A percentile compares a stretch with the other conserved stretches of the same genome.
phyloP scores from a whole-genome alignment of 257 asterid species.

The Solanum pennellii region DNA sequence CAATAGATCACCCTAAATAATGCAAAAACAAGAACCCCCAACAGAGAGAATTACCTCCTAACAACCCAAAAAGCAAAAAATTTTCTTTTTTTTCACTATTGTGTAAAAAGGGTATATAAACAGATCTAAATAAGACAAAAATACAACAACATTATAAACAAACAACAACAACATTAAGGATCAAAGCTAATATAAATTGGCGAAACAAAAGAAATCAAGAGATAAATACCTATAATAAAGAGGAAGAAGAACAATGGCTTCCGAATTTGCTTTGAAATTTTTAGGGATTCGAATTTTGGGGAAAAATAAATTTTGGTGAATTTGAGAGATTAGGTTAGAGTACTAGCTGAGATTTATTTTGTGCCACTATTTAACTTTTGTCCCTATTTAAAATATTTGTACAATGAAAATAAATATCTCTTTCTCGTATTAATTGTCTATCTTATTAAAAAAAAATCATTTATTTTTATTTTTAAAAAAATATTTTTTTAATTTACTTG shows the following conservation, averaged over 20 bases:
- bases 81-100: neutral
- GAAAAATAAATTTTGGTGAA: neutral
- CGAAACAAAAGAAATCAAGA: neutral
- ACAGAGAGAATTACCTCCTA: neutral
- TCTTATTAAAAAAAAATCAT: fast-evolving
- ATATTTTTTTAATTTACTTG: no score
- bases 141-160: neutral
- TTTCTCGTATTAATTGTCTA: neutral
- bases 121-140: neutral
- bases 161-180: neutral
- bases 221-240: neutral
- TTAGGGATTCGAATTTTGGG: neutral
- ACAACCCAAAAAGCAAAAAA: neutral
- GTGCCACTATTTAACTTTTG: neutral
- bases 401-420: neutral
- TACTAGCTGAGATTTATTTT: neutral
- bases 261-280: neutral
- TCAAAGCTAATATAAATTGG: neutral
- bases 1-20: neutral
- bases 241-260: neutral
- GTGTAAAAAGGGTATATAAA: neutral
- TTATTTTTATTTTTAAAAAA: no score
- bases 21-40: neutral
- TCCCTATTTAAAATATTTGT: neutral
- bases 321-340: neutral